Conservation (phyloP, 2,329 filamentous ascomycete species). For the Coniochaeta sp. region DNA sequence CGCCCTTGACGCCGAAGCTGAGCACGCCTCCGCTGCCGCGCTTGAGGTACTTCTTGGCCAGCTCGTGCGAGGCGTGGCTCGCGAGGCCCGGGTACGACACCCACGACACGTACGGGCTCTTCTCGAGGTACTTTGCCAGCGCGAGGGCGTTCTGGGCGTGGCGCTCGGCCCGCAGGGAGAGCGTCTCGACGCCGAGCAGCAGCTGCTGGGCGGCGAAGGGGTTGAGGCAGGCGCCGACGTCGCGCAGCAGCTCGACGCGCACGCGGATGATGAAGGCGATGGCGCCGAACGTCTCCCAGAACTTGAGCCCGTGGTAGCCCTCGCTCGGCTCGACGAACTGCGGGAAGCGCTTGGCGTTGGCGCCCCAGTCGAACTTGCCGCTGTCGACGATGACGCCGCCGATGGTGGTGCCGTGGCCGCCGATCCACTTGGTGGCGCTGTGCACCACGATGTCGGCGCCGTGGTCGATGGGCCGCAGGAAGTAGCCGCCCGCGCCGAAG, state of each 20-base stretch:
- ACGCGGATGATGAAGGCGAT: conserved; percentile 78
- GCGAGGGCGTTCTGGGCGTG: conserved; percentile 78
- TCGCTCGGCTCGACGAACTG: conserved; percentile 85
- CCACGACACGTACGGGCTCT: conserved; percentile 79
- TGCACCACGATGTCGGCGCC: conserved; percentile 92
- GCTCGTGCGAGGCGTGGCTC: conserved; percentile 70
- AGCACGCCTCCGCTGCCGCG: conserved; percentile 85
- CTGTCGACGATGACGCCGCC: conserved; percentile 80
- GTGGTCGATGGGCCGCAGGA: conserved; percentile 77
- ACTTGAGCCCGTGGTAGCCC: conserved; percentile 89
- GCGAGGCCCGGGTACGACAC: conserved; percentile 87
- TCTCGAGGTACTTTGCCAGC: conserved; percentile 76
- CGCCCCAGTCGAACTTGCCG: conserved; percentile 92
- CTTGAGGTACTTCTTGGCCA: conserved; percentile 81
- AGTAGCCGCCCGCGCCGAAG: conserved; percentile 89
- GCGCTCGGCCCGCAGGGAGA: conserved; percentile 77
- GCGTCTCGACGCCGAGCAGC: conserved; percentile 80
- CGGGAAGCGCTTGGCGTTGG: conserved; percentile 76
- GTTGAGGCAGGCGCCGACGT: conserved; percentile 75
- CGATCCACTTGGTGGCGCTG: conserved; percentile 95
- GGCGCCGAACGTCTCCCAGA: conserved; percentile 85
- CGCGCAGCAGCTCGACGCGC: conserved; percentile 83
- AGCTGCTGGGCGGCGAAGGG: conserved; percentile 92
- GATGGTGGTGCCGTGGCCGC: conserved; percentile 88
- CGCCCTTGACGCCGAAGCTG: conserved; percentile 89